Evolutionary conservation across 163 green algal species (phyloP).

Genomic region (Trebouxiophyceae sp.): DNA sequence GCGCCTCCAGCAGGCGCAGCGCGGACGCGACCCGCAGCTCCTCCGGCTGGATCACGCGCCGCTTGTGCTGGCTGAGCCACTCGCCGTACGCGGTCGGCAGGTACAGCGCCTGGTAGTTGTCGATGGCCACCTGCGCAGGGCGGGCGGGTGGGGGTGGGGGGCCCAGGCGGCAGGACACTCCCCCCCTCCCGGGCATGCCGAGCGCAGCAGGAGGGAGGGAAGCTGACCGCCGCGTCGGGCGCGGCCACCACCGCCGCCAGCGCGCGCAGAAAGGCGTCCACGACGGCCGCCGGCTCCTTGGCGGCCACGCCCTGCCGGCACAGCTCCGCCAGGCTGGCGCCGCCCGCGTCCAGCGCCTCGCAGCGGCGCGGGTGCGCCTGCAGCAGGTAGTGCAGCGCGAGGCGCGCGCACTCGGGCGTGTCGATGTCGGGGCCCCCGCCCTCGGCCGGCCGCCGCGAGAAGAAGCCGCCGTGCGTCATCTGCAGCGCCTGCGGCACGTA

Average conservation of each 20-base stretch:
- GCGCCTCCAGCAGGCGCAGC: constrained; percentile 9
- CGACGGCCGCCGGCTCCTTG: neutral
- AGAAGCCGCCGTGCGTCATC: constrained; percentile 18
- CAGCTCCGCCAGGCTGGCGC: neutral
- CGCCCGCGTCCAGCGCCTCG: too few species aligned
- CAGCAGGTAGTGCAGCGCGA: constrained; percentile 18
- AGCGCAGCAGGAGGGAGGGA: neutral
- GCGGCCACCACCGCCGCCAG: neutral
- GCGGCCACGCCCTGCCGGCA: neutral
- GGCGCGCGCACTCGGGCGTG: constrained; percentile 27
- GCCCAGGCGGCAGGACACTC: neutral
- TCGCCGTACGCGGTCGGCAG: constrained; percentile 38
- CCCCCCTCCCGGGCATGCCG: neutral
- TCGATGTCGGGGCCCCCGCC: constrained; percentile 18
- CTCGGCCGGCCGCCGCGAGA: constrained; percentile 3
- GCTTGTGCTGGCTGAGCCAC: neutral
- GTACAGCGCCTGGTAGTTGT: constrained; percentile 71
- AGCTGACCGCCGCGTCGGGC: neutral
- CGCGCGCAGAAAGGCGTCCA: neutral
- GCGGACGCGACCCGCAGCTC: constrained; percentile 8
- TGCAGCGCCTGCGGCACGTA: constrained; percentile 5
- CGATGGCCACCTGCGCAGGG: constrained; percentile 51
- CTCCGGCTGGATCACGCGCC: neutral
- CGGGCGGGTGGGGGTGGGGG: neutral
- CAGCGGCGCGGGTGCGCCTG: neutral